Base-by-base conservation (phyloP, 2,329 filamentous ascomycete genomes). In the Aspergillaceae sp. region DNA sequence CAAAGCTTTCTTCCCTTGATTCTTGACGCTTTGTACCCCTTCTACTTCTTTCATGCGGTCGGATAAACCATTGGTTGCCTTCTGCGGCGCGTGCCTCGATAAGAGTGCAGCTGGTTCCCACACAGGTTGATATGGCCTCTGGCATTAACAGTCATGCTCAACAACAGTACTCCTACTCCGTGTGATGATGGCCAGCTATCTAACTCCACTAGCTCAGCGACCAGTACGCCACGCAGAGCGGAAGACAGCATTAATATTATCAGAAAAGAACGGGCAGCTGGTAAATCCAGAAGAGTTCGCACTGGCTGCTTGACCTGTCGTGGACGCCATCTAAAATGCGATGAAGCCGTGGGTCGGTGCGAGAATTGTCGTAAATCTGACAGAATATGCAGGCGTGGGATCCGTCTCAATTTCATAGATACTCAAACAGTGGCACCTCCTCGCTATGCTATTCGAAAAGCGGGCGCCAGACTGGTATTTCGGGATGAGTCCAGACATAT, bases 301-400 rank as follows among this genome's bases (percentile, higher is more conserved):
- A 96, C 90, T 3, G 90, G 90, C 34, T 96, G 90, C 64, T 71
- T 95, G 54, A 96, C 90, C 2, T 96, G 90, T 66, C 78, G 90
- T 55, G 86, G 94, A 65, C 76, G 89, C 41, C 90, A 95, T 72
- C 73, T 95, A 43, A 95, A 95, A 66, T 95, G 90, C 65, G 90
- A 95, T 61, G 88, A 94, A 65, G 83, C 75, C 4, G 60, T 75
- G 49, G 79, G 79, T 7, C 70, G 72, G 46, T 83, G 80, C 60
- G 74, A 85, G 57, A 96, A 96, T 60, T 96, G 91, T 68, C 80
- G 81, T 48, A 96, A 94, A 69, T 92, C 90, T 44, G 90, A 82
- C 59, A 77, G 91, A 43, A 74, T 83, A 47, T 97, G 91, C 72
- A 89, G 90, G 63, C 80, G 89, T 56, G 91, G 90, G 11, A 75